Percentiles rank a stretch among this genome's conserved stretches.
Evolutionary conservation across 345 rosid species (phyloP).

Genomic region (Lumnitzera littorea): DNA sequence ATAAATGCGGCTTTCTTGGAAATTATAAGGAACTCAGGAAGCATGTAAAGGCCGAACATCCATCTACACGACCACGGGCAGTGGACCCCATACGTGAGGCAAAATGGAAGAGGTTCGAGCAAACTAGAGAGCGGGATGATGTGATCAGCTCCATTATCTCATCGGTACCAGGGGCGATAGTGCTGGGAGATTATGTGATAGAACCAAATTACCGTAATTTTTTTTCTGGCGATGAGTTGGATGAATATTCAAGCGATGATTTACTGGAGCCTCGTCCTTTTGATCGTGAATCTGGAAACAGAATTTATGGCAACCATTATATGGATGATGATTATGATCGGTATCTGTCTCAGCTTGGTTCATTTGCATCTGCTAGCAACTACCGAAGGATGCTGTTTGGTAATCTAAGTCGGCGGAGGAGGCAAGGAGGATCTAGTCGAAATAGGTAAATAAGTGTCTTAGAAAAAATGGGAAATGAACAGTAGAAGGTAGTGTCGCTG

Average conservation of each 20-base stretch:
- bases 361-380: constrained; percentile 24
- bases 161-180: constrained; percentile 67
- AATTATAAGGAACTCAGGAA: constrained; percentile 56
- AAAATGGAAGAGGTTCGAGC: constrained; percentile 72
- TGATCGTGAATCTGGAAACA: constrained; percentile 17
- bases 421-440: constrained; percentile 34
- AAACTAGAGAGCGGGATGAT: constrained; percentile 57
- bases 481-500: neutral
- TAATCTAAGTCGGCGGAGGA: constrained; percentile 33
- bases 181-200: constrained; percentile 84
- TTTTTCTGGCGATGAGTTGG: constrained; percentile 46
- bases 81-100: constrained; percentile 65
- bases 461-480: neutral
- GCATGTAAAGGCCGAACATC: constrained; percentile 77
- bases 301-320: constrained; percentile 24
- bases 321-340: constrained; percentile 34
- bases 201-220: constrained; percentile 44
- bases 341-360: constrained; percentile 28
- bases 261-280: constrained; percentile 25
- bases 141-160: constrained; percentile 74
- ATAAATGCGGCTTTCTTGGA: constrained; percentile 58
- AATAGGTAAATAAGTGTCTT: constrained; percentile 14
- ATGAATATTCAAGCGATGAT: constrained; percentile 42
- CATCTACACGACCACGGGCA: constrained; percentile 63
- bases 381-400: constrained; percentile 29